Conservation (phyloP, 305 asterid genomes). For the Withania somnifera region DNA sequence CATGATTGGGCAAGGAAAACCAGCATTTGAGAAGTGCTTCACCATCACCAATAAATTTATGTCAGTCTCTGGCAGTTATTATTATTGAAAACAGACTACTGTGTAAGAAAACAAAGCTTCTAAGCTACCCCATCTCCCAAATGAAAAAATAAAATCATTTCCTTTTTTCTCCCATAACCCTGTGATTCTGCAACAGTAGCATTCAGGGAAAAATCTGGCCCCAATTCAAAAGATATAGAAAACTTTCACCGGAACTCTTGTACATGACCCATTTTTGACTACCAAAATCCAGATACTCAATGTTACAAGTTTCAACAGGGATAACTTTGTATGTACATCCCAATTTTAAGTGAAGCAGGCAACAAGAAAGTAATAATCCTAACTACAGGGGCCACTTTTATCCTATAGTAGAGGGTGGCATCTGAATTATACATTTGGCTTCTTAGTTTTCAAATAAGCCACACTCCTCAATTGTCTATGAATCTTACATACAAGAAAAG, state of each 20-base stretch:
- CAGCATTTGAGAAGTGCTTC: conserved; percentile 99
- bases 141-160: neutral
- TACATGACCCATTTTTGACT: neutral
- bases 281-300: neutral
- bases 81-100: neutral
- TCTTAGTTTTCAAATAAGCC: neutral
- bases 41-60: conserved; percentile 18
- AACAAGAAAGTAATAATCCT: neutral
- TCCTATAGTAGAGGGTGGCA: neutral
- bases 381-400: neutral
- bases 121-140: neutral
- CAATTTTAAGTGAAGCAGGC: neutral
- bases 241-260: neutral
- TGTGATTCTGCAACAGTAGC: neutral
- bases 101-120: neutral
- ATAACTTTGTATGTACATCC: neutral
- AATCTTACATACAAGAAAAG: neutral
- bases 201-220: neutral
- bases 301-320: neutral
- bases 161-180: neutral
- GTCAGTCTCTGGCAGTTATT: conserved; percentile 3
- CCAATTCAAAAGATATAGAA: neutral
- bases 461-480: neutral
- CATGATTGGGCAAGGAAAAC: conserved; percentile 99
- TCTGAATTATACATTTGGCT: neutral